Evolutionary conservation across 2,329 filamentous ascomycete genomes (phyloP).

Genomic region (Stachybotrys chartarum): DNA sequence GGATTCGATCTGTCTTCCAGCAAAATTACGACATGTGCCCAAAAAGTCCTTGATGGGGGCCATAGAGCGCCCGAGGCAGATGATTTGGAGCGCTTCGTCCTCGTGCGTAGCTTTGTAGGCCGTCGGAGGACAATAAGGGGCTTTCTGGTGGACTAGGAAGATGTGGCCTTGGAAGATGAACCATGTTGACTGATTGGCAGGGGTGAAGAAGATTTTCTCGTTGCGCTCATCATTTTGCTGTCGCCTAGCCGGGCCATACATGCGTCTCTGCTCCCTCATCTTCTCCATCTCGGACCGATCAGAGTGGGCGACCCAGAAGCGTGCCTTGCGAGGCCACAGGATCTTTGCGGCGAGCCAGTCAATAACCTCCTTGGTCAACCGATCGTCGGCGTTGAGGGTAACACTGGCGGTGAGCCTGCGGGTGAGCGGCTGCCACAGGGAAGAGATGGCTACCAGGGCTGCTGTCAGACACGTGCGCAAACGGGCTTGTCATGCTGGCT

Average conservation of each 20-base stretch:
- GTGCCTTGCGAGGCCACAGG: conserved; percentile 1
- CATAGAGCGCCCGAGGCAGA: not conserved
- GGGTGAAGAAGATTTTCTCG: not conserved
- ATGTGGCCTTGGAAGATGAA: not conserved
- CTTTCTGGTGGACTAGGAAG: conserved; percentile 1
- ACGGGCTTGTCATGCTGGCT: not conserved
- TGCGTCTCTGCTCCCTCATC: not conserved
- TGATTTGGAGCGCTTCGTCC: not conserved
- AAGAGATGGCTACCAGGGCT: not conserved
- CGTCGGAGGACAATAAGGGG: not conserved
- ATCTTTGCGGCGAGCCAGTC: not conserved
- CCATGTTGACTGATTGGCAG: not conserved
- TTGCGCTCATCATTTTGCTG: not conserved
- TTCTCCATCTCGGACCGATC: not conserved
- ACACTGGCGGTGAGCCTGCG: not conserved
- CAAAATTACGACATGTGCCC: not conserved
- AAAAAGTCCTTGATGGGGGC: not conserved
- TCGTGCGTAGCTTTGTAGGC: not conserved
- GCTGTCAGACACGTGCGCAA: not conserved
- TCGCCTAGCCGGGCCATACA: not conserved
- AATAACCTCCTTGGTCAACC: not conserved
- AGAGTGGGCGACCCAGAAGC: not conserved
- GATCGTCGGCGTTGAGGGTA: not conserved
- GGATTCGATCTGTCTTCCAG: not conserved
- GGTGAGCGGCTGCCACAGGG: not conserved